phyloP scores from a whole-genome alignment of 2,329 filamentous ascomycete species.

The Aspergillus ochraceoroseus region DNA sequence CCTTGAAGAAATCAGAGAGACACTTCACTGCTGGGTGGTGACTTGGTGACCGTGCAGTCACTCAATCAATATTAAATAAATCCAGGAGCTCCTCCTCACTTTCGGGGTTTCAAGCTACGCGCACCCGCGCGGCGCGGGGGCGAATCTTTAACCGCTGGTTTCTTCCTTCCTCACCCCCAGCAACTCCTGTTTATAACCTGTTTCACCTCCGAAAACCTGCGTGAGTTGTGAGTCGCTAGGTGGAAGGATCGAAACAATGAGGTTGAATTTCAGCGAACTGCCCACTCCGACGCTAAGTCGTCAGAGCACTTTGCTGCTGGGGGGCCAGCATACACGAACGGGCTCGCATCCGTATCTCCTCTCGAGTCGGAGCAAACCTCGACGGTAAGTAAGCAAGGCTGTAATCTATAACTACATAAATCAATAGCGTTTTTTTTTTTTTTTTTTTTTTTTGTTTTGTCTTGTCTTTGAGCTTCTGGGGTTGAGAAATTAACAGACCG shows the following conservation, averaged over 20 bases:
- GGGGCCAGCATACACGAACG: conserved; percentile 18
- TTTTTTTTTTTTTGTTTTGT: neutral
- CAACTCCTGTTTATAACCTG: too few relatives aligned
- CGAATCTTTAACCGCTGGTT: too few relatives aligned
- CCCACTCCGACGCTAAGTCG: conserved; percentile 31
- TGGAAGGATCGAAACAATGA: conserved; percentile 24
- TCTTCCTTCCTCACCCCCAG: neutral
- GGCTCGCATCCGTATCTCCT: conserved; percentile 33
- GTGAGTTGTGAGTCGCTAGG: too few relatives aligned
- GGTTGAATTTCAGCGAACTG: conserved; percentile 30
- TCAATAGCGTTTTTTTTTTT: too few relatives aligned
- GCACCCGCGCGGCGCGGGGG: too few relatives aligned
- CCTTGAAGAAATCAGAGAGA: too few relatives aligned
- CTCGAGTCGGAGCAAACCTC: conserved; percentile 31
- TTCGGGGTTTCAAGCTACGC: neutral
- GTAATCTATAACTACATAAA: too few relatives aligned
- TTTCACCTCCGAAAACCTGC: too few relatives aligned
- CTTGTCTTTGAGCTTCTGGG: neutral
- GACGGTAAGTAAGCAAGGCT: conserved; percentile 29
- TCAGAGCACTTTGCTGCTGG: conserved; percentile 26
- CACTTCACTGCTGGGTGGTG: too few relatives aligned
- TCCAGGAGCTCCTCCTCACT: neutral
- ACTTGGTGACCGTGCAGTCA: too few relatives aligned
- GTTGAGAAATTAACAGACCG: too few relatives aligned
- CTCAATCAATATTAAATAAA: too few relatives aligned